A percentile compares a stretch with the other conserved stretches of the same genome.
Evolutionary conservation across 2,329 filamentous ascomycete genomes (phyloP).

Genomic region (Fusarium nelsonii): DNA sequence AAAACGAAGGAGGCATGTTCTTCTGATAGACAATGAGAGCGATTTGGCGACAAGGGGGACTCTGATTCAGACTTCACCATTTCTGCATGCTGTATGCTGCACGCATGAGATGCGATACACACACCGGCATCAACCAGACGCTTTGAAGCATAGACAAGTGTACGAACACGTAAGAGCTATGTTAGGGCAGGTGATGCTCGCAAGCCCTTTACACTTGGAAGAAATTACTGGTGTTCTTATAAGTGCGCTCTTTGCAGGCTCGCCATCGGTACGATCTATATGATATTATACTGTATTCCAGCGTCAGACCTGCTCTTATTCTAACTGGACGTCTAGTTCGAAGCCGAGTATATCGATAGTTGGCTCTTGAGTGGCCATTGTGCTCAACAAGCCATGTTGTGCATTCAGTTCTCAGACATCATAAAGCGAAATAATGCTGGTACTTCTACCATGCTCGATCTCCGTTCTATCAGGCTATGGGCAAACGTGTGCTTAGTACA

Average conservation of each 20-base stretch:
- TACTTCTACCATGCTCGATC: slow-evolving; percentile 50
- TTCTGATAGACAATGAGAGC: slow-evolving; percentile 20
- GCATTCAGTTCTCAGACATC: slow-evolving; percentile 58
- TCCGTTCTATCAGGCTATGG: slow-evolving; percentile 47
- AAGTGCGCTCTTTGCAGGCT: slow-evolving; percentile 49
- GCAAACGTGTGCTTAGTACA: slow-evolving; percentile 35
- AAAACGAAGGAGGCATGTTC: slow-evolving; percentile 18
- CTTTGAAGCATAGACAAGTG: slow-evolving; percentile 51
- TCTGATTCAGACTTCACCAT: slow-evolving; percentile 53
- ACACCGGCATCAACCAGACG: slow-evolving; percentile 32
- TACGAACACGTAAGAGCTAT: slow-evolving; percentile 56
- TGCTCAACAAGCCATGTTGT: slow-evolving; percentile 58
- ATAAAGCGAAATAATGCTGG: slow-evolving; percentile 52
- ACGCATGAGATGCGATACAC: slow-evolving; percentile 53
- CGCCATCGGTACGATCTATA: slow-evolving; percentile 34
- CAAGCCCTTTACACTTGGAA: slow-evolving; percentile 56
- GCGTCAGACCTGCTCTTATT: too few relatives aligned
- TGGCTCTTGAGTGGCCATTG: slow-evolving; percentile 59
- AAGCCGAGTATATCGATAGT: slow-evolving; percentile 57
- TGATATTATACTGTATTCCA: neutral
- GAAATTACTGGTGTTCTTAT: slow-evolving; percentile 57
- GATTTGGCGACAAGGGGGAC: slow-evolving; percentile 38
- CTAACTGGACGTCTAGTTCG: slow-evolving; percentile 22
- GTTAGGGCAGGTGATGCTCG: slow-evolving; percentile 56
- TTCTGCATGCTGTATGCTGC: slow-evolving; percentile 57